These are phyloP conservation scores for Sisymbrium altissimum DNA, from an alignment of 345 rosid genomes.

Conservation along the genomic window DNA sequence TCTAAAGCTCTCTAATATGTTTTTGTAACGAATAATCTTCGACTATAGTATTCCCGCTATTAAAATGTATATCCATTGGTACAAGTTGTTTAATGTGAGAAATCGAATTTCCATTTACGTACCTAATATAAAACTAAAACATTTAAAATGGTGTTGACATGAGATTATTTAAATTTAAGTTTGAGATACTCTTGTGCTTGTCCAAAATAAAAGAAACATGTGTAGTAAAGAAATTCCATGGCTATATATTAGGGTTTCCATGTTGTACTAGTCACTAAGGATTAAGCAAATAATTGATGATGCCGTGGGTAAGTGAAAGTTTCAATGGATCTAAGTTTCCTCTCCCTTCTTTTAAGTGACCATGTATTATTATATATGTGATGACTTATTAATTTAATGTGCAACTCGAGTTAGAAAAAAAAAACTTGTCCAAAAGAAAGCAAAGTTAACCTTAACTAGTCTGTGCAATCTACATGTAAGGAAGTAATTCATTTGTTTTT, in stretches of 20 bases:
- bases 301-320: not conserved
- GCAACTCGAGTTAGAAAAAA: not conserved
- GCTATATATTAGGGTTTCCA: not conserved
- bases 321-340: not conserved
- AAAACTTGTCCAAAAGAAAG: no score
- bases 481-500: not conserved
- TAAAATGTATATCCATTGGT: not conserved
- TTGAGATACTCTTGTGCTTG: not conserved
- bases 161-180: not conserved
- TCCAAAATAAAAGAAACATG: not conserved
- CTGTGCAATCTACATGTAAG: not conserved
- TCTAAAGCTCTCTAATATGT: slow-evolving; percentile 6
- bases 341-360: not conserved
- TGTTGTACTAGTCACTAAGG: not conserved
- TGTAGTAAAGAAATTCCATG: not conserved
- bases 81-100: not conserved
- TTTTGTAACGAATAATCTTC: not conserved
- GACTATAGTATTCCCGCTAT: not conserved
- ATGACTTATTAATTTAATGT: not conserved
- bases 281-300: not conserved
- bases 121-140: not conserved
- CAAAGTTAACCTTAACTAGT: not conserved
- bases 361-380: no score
- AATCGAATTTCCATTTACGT: not conserved
- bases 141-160: not conserved